Base-by-base conservation (phyloP, 768 basidiomycete species). In the Tylopilus rubrobrunneus region DNA sequence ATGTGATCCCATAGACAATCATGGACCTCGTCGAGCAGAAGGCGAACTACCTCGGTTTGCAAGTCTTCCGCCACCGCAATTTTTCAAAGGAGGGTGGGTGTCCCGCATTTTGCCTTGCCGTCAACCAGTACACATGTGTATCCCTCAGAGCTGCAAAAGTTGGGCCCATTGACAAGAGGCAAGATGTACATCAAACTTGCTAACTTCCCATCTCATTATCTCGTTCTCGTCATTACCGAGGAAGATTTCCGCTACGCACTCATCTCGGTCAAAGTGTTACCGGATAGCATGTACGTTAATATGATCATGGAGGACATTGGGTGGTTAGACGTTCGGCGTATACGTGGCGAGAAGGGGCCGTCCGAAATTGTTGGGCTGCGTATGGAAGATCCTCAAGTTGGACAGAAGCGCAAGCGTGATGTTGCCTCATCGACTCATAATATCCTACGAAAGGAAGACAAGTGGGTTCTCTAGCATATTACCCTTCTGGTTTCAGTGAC, bases 1-100 rank as follows among this genome's bases (percentile, higher is more conserved):
- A 47, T 43, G 8, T 6, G n/a, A 37, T 37, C 45, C n/a, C 8
- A n/a, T 58, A 95, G 93, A 91, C 91, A 6, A 91, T 94, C 56
- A 76, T 81, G 41, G 89, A 92, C 51, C 77, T 87, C 15, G 81
- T 86, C 10, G 91, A 94, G 67, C 87, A 89, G 67, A 93, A 92
- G 63, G 89, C 87, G n/a, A 81, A 76, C 56, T 87, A 91, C 62
- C 80, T 95, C 10, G 93, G 93, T n/a, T 70, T 93, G 40, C 83
- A 84, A 65, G 83, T 80, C 52, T 87, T 82, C 69, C 81, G 84
- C 15, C 70, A 76, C 25, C 82, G 90, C 34, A 86, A 89, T 59
- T 83, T 94, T 56, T 66, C 76, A 2, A 74, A 67, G 34, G 81
- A 86, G 62, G 89, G 90, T 89, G 45, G 9, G 62, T 48, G 11